Evolutionary conservation across 495 filamentous ascomycete species (phyloP).

Genomic region (Bombardia bombarda): DNA sequence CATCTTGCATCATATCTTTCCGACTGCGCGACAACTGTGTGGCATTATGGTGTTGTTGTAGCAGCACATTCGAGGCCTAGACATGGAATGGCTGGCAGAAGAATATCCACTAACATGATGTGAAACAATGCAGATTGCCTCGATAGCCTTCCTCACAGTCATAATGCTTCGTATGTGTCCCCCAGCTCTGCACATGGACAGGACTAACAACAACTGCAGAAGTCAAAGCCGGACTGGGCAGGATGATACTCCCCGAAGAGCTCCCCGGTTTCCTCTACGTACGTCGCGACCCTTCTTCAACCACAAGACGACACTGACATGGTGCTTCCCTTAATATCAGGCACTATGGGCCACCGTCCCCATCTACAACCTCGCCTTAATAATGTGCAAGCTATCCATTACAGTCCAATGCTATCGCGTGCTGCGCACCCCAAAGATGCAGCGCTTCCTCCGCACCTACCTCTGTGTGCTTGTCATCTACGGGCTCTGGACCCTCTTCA

Average conservation of each 20-base stretch:
- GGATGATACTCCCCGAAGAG: constrained; percentile 22
- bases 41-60: too few species aligned
- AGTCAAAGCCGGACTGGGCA: constrained; percentile 11
- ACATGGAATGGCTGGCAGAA: too few species aligned
- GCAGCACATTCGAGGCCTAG: too few species aligned
- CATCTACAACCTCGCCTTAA: constrained; percentile 17
- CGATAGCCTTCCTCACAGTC: constrained; percentile 9
- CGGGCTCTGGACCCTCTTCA: constrained; percentile 16
- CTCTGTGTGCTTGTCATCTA: constrained; percentile 13
- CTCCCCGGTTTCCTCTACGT: constrained; percentile 24
- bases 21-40: too few species aligned
- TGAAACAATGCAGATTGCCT: constrained; percentile 9
- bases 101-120: too few species aligned
- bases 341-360: constrained; percentile 19
- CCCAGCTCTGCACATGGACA: neutral
- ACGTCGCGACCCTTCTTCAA: neutral
- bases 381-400: constrained; percentile 20
- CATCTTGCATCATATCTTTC: too few species aligned
- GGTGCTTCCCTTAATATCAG: constrained; percentile 11
- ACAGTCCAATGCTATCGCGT: constrained; percentile 23
- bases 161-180: constrained; percentile 12
- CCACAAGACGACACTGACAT: constrained; percentile 14
- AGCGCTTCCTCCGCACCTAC: constrained; percentile 9
- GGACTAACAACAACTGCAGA: neutral
- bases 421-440: constrained; percentile 11